These are phyloP conservation scores for Intubia oerlemansii DNA, from an alignment of 2,329 filamentous ascomycete genomes.

Conservation along the genomic window DNA sequence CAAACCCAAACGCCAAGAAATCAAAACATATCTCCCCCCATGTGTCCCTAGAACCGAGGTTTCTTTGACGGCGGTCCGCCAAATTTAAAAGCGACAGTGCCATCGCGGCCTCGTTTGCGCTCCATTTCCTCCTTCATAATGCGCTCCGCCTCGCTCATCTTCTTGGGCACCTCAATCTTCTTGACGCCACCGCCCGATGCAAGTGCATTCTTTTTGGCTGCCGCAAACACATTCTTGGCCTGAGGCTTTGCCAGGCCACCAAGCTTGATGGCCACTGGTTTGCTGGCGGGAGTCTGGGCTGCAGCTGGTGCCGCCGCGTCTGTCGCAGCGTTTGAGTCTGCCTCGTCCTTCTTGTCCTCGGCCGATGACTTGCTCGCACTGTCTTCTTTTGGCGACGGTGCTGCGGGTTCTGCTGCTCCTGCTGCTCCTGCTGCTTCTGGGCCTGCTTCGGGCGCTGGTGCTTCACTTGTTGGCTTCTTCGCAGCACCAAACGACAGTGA, in stretches of 20 bases:
- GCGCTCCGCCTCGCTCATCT: conserved; percentile 70
- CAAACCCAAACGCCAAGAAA: background rate
- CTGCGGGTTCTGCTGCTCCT: too few relatives aligned
- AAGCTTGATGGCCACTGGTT: conserved; percentile 41
- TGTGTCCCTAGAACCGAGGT: too few relatives aligned
- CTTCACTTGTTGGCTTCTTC: background rate
- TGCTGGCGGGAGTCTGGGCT: background rate
- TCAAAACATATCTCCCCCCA: too few relatives aligned
- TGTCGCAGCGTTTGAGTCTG: background rate
- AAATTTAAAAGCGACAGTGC: conserved; percentile 1
- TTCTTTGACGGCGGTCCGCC: conserved; percentile 21
- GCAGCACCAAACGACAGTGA: conserved; percentile 24
- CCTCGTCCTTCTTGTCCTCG: background rate
- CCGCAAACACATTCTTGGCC: conserved; percentile 56
- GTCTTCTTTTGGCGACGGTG: background rate
- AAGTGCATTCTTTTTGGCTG: conserved; percentile 48
- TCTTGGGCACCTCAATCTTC: conserved; percentile 49
- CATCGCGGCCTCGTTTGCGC: conserved; percentile 36
- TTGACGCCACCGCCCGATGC: conserved; percentile 31
- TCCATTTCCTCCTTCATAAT: conserved; percentile 80
- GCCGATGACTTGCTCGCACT: background rate
- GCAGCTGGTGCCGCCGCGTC: conserved; percentile 2
- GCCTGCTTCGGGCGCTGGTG: too few relatives aligned
- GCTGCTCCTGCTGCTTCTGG: too few relatives aligned
- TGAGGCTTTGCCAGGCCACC: conserved; percentile 32